Base-by-base conservation (phyloP, 352 stramenopile genomes). In the Globisporangium carolinianum region DNA sequence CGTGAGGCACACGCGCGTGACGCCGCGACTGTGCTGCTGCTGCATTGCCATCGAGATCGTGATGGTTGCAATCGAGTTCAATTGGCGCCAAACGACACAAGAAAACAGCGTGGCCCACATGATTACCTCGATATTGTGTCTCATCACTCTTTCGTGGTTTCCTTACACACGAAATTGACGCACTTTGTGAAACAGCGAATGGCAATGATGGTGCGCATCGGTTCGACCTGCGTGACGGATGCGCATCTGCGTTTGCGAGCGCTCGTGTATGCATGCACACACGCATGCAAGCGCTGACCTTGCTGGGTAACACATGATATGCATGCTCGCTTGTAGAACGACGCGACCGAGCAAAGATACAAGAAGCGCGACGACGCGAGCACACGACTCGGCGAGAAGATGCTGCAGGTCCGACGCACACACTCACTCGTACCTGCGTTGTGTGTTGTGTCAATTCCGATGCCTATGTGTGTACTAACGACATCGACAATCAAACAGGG, bases 331-430 rank as follows among this genome's bases (percentile, higher is more conserved):
- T 32, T 32, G 24, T 32, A 62, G 51, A 63, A 53, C 51, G 58
- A 51, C 42, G 47, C 47, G 35, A 58, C 57, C 38, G 55, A 75
- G 57, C 57, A 52, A 51, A 80, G 76, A 61, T 78, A 81, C 62
- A 69, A 82, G 72, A 84, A 82, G 55, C 76, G 79, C 35, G 81
- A 93, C 63, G 79, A 90, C 55, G 78, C 83, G 38, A 93, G 80
- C 68, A 73, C 78, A 51, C 65, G 81, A 10, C 68, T 93, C 54
- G 81, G 77, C 60, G 76, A 93, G 66, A 91, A 91, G 62, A 87
- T 93, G 67, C 69, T 93, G 38, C 83, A 89, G 70, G 79, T 89
- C 17, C 9, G 57, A 8, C 36, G 11, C 15, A 17, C 8, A 15
- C 8, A 38, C 3, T 38, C 48, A 17, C 12, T 32, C 24, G 24